Evolutionary conservation across 192 early-diverging fungal genomes (phyloP).

Genomic region (Umbelopsis ramanniana): DNA sequence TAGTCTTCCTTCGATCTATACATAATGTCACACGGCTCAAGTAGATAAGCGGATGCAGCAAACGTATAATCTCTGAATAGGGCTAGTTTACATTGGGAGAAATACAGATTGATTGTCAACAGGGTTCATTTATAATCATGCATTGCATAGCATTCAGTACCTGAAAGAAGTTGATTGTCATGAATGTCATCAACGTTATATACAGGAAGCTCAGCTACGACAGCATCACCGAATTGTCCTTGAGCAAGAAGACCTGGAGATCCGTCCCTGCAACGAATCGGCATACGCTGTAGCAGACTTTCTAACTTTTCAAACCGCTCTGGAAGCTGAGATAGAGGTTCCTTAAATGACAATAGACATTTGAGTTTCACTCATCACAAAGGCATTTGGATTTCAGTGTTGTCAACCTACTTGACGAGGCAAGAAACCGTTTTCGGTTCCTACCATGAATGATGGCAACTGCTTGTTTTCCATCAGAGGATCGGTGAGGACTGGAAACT

Average conservation of each 20-base stretch:
- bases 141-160: conserved; percentile 34
- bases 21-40: conserved; percentile 89
- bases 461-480: conserved; percentile 45
- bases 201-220: conserved; percentile 69
- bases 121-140: too few relatives aligned
- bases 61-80: conserved; percentile 90
- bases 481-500: conserved; percentile 51
- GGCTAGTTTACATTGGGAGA: conserved; percentile 41
- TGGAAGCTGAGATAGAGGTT: conserved; percentile 73
- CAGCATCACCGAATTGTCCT: conserved; percentile 80
- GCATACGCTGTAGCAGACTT: conserved; percentile 77
- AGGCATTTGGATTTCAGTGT: background rate
- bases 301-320: conserved; percentile 73
- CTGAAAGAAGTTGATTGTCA: conserved; percentile 74
- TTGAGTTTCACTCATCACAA: background rate
- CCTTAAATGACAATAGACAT: conserved; percentile 52
- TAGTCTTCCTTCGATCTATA: conserved; percentile 73
- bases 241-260: conserved; percentile 74
- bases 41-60: conserved; percentile 82
- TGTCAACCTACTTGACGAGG: conserved; percentile 45
- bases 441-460: conserved; percentile 60
- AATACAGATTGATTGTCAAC: conserved; percentile 17
- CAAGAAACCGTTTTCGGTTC: conserved; percentile 60
- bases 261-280: conserved; percentile 69
- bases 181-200: conserved; percentile 74